Conservation (phyloP, 441 rosid species). For the Jatropha podagrica region DNA sequence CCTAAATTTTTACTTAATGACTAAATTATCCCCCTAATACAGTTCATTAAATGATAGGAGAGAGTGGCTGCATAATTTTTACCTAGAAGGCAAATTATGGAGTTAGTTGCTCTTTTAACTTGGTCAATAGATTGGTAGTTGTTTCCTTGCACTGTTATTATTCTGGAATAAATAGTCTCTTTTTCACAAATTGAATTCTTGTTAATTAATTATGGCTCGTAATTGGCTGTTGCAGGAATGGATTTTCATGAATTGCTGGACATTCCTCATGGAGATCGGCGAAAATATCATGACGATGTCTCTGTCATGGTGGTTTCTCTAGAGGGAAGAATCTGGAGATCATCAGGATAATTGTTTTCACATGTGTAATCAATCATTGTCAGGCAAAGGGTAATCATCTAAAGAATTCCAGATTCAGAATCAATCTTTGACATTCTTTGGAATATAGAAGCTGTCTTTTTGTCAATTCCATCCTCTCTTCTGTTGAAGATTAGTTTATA, state of each 20-base stretch:
- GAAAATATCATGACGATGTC: slow-evolving; percentile 95
- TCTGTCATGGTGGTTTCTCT: slow-evolving; percentile 96
- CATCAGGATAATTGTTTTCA: slow-evolving; percentile 63
- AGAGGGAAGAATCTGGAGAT: slow-evolving; percentile 96
- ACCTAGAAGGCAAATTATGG: neutral
- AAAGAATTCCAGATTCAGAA: slow-evolving; percentile 32
- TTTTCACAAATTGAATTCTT: neutral
- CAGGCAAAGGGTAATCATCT: slow-evolving; percentile 36
- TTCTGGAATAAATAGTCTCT: neutral
- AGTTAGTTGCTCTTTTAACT: neutral
- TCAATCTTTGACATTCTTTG: slow-evolving; percentile 24
- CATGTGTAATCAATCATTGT: slow-evolving; percentile 31
- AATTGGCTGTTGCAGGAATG: slow-evolving; percentile 61
- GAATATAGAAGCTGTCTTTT: slow-evolving; percentile 14
- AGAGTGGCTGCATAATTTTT: neutral
- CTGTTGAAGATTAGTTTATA: slow-evolving; percentile 1
- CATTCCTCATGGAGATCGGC: slow-evolving; percentile 87
- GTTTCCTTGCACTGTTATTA: neutral
- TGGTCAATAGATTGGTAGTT: neutral
- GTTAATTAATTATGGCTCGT: slow-evolving; percentile 8
- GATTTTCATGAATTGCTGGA: slow-evolving; percentile 90
- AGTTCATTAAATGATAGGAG: neutral
- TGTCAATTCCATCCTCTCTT: neutral
- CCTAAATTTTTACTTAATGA: neutral
- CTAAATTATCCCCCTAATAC: neutral